Conservation (phyloP, 208 protist genomes). For the Acanthamoeba royreba region DNA sequence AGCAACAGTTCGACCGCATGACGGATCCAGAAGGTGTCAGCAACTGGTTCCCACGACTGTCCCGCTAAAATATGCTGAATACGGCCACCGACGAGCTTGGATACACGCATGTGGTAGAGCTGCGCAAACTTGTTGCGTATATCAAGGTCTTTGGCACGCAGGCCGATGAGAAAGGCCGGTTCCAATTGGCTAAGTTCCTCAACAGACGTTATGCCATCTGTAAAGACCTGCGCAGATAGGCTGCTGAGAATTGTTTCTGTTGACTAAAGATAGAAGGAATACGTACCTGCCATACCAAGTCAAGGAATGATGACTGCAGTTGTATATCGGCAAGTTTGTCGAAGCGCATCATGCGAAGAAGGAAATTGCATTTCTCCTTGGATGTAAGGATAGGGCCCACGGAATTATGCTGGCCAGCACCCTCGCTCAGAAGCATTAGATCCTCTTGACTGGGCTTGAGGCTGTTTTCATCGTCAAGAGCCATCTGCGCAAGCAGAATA, state of each 20-base stretch:
- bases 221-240: neutral
- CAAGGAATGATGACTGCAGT: neutral
- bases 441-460: neutral
- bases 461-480: neutral
- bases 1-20: neutral
- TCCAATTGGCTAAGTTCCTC: neutral
- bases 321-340: neutral
- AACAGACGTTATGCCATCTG: neutral
- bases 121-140: neutral
- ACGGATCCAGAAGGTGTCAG: neutral
- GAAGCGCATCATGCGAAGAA: conserved; percentile 30
- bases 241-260: neutral
- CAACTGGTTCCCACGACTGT: neutral
- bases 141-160: neutral
- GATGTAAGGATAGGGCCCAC: neutral
- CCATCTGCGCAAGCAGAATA: neutral
- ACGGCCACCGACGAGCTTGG: neutral
- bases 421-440: neutral
- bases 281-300: neutral
- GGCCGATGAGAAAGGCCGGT: neutral
- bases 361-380: conserved; percentile 32
- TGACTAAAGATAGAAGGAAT: neutral
- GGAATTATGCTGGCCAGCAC: neutral
- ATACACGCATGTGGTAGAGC: neutral
- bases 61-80: neutral